Percentiles rank a stretch among this genome's conserved stretches.
phyloP scores from a whole-genome alignment of 805 yeast species.

The Wickerhamomyces canadensis region DNA sequence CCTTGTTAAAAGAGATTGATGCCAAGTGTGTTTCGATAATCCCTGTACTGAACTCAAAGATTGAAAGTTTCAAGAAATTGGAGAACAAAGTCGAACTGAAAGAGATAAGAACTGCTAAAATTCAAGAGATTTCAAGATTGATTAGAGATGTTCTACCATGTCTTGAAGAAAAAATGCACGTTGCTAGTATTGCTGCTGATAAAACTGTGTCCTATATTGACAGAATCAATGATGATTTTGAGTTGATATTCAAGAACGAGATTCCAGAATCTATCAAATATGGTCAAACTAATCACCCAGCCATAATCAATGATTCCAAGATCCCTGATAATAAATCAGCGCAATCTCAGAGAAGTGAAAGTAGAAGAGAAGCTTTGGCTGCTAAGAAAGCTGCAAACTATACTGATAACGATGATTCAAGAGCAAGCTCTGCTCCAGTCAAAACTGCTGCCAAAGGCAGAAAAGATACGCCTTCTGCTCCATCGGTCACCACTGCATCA shows the following conservation, averaged over 20 bases:
- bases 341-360: constrained; percentile 75
- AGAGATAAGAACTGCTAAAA: constrained; percentile 22
- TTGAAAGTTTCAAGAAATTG: constrained; percentile 41
- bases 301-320: constrained; percentile 62
- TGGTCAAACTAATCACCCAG: constrained; percentile 86
- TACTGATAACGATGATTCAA: constrained; percentile 21
- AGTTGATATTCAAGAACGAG: constrained; percentile 67
- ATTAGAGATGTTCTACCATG: constrained; percentile 80
- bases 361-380: constrained; percentile 87
- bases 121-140: constrained; percentile 32
- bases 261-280: constrained; percentile 73
- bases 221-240: constrained; percentile 77
- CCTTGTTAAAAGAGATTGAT: constrained; percentile 86
- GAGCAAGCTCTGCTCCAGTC: constrained; percentile 4
- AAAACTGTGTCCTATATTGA: constrained; percentile 59
- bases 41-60: constrained; percentile 57
- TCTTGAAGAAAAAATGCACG: constrained; percentile 95
- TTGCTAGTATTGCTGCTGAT: constrained; percentile 86
- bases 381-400: constrained; percentile 62
- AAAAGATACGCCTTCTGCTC: constrained; percentile 20
- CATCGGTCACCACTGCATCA: constrained; percentile 14
- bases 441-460: constrained; percentile 15
- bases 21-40: constrained; percentile 81
- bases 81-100: constrained; percentile 12
- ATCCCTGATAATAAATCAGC: constrained; percentile 51